Conservation (phyloP, 148 eudicot genomes). For the Camellia granthamiana region DNA sequence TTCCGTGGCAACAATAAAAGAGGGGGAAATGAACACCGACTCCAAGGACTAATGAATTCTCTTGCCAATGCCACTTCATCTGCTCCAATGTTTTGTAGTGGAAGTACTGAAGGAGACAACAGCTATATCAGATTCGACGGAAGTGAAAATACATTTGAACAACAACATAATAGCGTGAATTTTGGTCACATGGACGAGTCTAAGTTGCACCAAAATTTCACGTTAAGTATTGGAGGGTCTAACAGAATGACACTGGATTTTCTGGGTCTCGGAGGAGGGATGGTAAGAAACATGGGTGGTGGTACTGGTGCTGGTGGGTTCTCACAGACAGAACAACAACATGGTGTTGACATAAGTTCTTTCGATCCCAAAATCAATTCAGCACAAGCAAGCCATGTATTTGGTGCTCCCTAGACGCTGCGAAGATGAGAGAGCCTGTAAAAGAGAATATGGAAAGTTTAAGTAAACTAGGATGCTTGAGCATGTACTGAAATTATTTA, state of each 20-base stretch:
- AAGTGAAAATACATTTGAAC: not conserved
- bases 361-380: not conserved
- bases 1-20: too few relatives aligned
- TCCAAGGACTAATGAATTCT: conserved; percentile 43
- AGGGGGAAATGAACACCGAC: conserved; percentile 4
- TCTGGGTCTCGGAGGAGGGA: conserved; percentile 42
- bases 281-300: conserved; percentile 47
- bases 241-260: conserved; percentile 55
- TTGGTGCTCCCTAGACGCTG: not conserved
- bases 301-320: not conserved
- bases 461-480: not conserved
- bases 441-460: not conserved
- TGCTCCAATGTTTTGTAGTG: not conserved
- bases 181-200: conserved; percentile 6
- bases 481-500: not conserved
- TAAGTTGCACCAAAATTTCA: conserved; percentile 4
- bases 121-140: conserved; percentile 9
- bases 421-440: not conserved
- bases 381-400: not conserved
- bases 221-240: conserved; percentile 21
- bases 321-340: conserved; percentile 14
- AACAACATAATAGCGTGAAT: not conserved
- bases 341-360: not conserved
- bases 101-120: not conserved
- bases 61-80: conserved; percentile 17